Evolutionary conservation across 768 basidiomycete genomes (phyloP).

Genomic region (Mycena haematopus): DNA sequence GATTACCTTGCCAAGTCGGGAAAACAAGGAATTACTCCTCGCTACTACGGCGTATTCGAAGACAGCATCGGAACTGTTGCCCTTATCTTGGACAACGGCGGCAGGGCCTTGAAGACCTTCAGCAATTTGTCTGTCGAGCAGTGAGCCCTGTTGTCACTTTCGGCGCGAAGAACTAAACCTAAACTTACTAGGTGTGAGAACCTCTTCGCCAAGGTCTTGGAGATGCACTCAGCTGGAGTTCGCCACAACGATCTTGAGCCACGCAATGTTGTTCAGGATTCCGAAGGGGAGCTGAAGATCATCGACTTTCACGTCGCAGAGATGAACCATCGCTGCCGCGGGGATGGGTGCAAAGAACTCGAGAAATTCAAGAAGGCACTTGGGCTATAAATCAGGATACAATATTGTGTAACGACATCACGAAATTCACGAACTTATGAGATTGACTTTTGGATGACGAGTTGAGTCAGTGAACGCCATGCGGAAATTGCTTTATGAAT

Average conservation of each 20-base stretch:
- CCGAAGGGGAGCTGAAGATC: slow-evolving; percentile 15
- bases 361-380: not conserved
- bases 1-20: slow-evolving; percentile 11
- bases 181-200: not conserved
- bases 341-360: slow-evolving; percentile 19
- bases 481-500: too few relatives aligned
- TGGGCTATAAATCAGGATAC: not conserved
- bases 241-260: slow-evolving; percentile 15
- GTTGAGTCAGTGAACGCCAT: too few relatives aligned
- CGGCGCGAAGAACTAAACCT: not conserved
- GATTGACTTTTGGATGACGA: too few relatives aligned
- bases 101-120: slow-evolving; percentile 10
- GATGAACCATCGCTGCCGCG: slow-evolving; percentile 15
- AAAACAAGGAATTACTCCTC: slow-evolving; percentile 9
- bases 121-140: not conserved
- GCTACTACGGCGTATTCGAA: slow-evolving; percentile 16
- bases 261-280: slow-evolving; percentile 18
- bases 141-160: not conserved
- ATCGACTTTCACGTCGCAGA: slow-evolving; percentile 25
- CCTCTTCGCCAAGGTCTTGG: slow-evolving; percentile 17
- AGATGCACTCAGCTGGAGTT: slow-evolving; percentile 22
- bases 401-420: too few relatives aligned
- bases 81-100: slow-evolving; percentile 16
- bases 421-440: too few relatives aligned
- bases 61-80: slow-evolving; percentile 11